Percentiles rank a stretch among this genome's conserved stretches.
Evolutionary conservation across 2,329 filamentous ascomycete species (phyloP).

Genomic region (Didymella exigua): DNA sequence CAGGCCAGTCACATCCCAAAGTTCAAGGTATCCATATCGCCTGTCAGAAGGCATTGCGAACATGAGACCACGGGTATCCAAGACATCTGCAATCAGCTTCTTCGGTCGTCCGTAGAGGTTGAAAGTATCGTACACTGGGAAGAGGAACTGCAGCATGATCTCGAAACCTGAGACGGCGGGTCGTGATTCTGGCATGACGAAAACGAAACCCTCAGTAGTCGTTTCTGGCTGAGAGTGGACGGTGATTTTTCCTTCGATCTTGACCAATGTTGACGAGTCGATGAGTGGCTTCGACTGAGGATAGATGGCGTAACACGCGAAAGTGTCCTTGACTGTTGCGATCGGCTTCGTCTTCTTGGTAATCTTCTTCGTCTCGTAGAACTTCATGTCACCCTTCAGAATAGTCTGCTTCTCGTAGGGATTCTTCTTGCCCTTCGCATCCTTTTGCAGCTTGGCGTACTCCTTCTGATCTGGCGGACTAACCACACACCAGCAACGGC

Average conservation of each 20-base stretch:
- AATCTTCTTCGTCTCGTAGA: conserved; percentile 89
- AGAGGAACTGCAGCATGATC: conserved; percentile 89
- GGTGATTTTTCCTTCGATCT: conserved; percentile 88
- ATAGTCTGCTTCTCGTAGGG: conserved; percentile 78
- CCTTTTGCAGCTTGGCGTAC: conserved; percentile 80
- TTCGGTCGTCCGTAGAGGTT: conserved; percentile 87
- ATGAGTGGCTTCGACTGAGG: conserved; percentile 93
- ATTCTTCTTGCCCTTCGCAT: conserved; percentile 74
- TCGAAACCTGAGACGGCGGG: conserved; percentile 94
- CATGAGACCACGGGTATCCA: conserved; percentile 91
- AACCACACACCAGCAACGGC: conserved; percentile 95
- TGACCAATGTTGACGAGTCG: conserved; percentile 90
- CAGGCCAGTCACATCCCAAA: conserved; percentile 79
- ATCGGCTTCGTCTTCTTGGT: conserved; percentile 91
- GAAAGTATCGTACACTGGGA: conserved; percentile 94
- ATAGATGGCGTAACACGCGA: conserved; percentile 93
- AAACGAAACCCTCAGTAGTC: conserved; percentile 89
- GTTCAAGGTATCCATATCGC: conserved; percentile 88
- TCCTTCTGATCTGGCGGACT: conserved; percentile 94
- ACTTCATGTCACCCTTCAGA: conserved; percentile 88
- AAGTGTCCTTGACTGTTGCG: conserved; percentile 88
- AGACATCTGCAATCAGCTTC: conserved; percentile 82
- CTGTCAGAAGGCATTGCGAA: conserved; percentile 93
- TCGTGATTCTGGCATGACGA: conserved; percentile 94
- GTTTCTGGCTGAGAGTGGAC: conserved; percentile 81